These are phyloP conservation scores for Candida ovalis DNA, from an alignment of 805 yeast genomes.

Conservation along the genomic window DNA sequence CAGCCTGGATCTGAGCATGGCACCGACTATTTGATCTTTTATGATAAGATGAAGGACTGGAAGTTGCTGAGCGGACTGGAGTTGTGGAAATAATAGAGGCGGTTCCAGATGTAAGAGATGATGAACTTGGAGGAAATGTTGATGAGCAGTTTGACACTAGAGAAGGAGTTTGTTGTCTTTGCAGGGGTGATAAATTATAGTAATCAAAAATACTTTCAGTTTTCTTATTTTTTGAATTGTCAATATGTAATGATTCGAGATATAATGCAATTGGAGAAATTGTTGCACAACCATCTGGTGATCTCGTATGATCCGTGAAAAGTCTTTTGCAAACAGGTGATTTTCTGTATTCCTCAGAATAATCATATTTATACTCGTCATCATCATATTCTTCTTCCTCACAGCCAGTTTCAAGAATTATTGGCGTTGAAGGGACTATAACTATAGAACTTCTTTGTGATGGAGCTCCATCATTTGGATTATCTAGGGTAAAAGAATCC, in stretches of 20 bases:
- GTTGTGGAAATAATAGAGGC: neutral
- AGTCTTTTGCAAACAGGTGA: neutral
- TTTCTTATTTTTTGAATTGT: neutral
- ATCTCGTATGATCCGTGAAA: neutral
- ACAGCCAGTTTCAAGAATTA: neutral
- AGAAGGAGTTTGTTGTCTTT: neutral
- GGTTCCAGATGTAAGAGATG: neutral
- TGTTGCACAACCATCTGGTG: neutral
- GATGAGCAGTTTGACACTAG: neutral
- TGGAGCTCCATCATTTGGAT: neutral
- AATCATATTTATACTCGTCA: neutral
- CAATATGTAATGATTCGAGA: neutral
- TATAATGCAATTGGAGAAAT: neutral
- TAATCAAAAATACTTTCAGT: neutral
- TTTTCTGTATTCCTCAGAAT: neutral
- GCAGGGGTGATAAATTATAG: neutral
- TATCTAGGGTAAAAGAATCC: neutral
- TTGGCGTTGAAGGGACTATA: neutral
- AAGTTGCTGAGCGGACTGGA: neutral
- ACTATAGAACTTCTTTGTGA: neutral
- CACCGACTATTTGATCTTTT: neutral
- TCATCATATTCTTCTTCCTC: neutral
- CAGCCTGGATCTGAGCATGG: neutral
- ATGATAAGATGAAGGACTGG: neutral
- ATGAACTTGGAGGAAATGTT: neutral